A percentile compares a stretch with the other conserved stretches of the same genome.
These are phyloP conservation scores for Nemania abortiva DNA, from an alignment of 2,329 filamentous ascomycete species.

Conservation along the genomic window DNA sequence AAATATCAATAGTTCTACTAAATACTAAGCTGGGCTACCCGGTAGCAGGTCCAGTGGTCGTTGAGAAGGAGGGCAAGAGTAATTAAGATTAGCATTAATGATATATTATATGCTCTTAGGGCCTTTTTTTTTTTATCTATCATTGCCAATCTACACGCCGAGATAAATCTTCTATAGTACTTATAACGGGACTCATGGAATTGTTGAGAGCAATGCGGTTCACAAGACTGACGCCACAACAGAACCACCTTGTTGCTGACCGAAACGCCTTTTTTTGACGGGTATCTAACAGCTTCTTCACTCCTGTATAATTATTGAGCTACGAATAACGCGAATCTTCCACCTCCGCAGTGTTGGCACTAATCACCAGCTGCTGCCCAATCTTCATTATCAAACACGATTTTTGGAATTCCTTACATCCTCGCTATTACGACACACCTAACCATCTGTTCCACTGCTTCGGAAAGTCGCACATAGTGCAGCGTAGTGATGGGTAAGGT, in stretches of 20 bases:
- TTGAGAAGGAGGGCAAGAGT: too few species aligned
- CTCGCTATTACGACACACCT: slow-evolving; percentile 47
- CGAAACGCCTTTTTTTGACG: not conserved
- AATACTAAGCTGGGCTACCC: too few species aligned
- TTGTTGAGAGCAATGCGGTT: not conserved
- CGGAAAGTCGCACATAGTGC: slow-evolving; percentile 94
- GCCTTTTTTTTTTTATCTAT: too few species aligned
- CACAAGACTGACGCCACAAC: not conserved
- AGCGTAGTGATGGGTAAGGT: slow-evolving; percentile 96
- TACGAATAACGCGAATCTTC: slow-evolving; percentile 25
- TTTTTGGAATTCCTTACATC: slow-evolving; percentile 8
- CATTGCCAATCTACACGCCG: too few species aligned
- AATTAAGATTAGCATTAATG: too few species aligned
- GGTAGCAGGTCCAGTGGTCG: too few species aligned
- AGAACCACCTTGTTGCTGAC: not conserved
- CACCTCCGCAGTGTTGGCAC: slow-evolving; percentile 9
- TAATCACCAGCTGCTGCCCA: slow-evolving; percentile 1
- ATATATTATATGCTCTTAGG: too few species aligned
- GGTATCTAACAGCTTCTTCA: slow-evolving; percentile 34
- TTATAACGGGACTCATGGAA: slow-evolving; percentile 6
- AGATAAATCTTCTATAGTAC: not conserved
- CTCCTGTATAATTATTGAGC: slow-evolving; percentile 27
- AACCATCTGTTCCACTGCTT: slow-evolving; percentile 91
- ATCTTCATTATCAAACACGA: not conserved
- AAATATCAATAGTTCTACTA: too few species aligned